Evolutionary conservation across 345 rosid species (phyloP).

Genomic region (Acer campestre): DNA sequence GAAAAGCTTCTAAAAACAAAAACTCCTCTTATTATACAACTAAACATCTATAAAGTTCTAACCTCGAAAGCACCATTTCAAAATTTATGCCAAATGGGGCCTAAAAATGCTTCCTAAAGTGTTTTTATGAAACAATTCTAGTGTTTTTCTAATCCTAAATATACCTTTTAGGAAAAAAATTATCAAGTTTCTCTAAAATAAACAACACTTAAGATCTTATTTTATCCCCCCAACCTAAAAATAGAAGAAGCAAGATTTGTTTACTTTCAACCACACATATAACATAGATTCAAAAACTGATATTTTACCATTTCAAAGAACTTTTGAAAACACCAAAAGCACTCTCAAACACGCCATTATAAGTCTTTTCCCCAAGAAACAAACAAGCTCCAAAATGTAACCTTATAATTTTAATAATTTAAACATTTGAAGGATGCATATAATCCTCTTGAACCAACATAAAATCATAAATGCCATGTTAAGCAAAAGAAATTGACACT

Average conservation of each 20-base stretch:
- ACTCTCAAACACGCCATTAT: not conserved
- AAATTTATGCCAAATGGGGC: not conserved
- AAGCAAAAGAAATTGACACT: not conserved
- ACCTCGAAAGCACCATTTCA: too few relatives aligned
- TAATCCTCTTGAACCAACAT: not conserved
- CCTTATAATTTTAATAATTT: not conserved
- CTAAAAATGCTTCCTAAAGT: not conserved
- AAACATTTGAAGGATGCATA: constrained; percentile 1
- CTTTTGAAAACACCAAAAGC: not conserved
- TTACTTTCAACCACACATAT: not conserved
- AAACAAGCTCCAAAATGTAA: not conserved
- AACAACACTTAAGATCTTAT: not conserved
- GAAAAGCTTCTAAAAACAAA: too few relatives aligned
- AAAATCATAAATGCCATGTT: not conserved
- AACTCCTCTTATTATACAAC: too few relatives aligned
- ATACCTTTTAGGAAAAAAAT: too few relatives aligned
- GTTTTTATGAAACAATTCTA: too few relatives aligned
- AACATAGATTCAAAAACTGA: not conserved
- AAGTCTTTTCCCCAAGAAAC: not conserved
- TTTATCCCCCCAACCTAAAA: not conserved
- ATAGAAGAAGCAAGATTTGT: not conserved
- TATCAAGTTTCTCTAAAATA: not conserved
- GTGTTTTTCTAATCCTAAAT: too few relatives aligned
- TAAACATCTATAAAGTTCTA: too few relatives aligned
- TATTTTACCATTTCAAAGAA: not conserved